Evolutionary conservation across 2,329 filamentous ascomycete species (phyloP), one percentile per base, ranked within the genome.

Genomic region (Colletotrichum sp.): DNA sequence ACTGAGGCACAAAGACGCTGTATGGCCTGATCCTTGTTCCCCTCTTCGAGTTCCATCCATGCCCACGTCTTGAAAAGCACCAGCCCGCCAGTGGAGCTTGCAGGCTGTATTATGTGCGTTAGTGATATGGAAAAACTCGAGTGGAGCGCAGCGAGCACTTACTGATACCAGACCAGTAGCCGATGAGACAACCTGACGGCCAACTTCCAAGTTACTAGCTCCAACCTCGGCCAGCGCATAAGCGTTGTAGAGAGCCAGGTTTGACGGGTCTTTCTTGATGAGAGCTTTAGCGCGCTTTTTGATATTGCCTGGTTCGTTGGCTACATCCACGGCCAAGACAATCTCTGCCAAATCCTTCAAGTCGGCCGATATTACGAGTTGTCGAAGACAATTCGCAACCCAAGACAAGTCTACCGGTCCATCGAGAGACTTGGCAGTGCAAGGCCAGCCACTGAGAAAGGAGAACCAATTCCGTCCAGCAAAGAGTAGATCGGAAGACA

Each of bases 141-240:
- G 5, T 12, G 30, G n/a, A 28, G 2, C 12, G 15, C 6, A 9
- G 32, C 12, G 8, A 36, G 9, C n/a, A 80, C 83, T 79, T 78
- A 85, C 85, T 56, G 80, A 78, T 12, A 80, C 70, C 13, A 85
- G 79, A 34, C 80, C 74, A 5, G 95, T 86, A 3, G 95, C 93
- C 2, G 93, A 93, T 2, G 88, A 82, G 79, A 96, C 90, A 1
- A 97, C 92, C 67, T 91, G 92, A 27, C 88, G 85, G 6, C 94
- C 93, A 62, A 91, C 86, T 1, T 90, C 87, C 2, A 81, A 78
- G 28, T 93, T 93, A 0, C 88, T 91, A 34, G 89, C 89, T 2
- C 87, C 86, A 78, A 85, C 88, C 83, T 98, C 95, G 5, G 95
- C 91, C 16, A 95, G 84, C 0, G 94, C 95, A 80, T 96, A 98